These are phyloP conservation scores for Dryadomyces quercivorus DNA, from an alignment of 2,329 filamentous ascomycete species.

Conservation along the genomic window DNA sequence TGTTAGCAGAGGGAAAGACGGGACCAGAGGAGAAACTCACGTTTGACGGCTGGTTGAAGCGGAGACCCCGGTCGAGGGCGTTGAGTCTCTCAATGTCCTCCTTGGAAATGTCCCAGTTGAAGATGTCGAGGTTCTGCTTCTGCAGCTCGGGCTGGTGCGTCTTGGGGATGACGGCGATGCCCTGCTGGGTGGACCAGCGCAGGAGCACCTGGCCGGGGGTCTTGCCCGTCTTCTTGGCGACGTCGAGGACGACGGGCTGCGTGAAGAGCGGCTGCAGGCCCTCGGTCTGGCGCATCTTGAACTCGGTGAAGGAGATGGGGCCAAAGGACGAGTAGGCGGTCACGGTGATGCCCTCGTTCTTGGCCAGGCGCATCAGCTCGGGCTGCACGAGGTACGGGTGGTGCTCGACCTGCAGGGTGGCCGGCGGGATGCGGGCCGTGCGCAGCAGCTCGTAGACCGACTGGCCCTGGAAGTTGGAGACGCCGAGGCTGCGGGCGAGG, in stretches of 20 bases:
- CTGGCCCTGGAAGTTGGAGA: conserved; percentile 73
- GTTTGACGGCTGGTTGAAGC: conserved; percentile 46
- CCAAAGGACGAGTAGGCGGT: conserved; percentile 82
- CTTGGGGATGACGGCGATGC: conserved; percentile 68
- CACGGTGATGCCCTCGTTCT: conserved; percentile 57
- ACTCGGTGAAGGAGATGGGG: conserved; percentile 65
- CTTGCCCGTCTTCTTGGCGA: conserved; percentile 60
- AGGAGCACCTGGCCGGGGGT: conserved; percentile 71
- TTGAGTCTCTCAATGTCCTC: conserved; percentile 45
- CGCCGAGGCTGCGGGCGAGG: conserved; percentile 61
- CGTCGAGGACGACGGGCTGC: conserved; percentile 45
- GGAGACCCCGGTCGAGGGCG: conserved; percentile 37
- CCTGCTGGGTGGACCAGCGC: conserved; percentile 76
- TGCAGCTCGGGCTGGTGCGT: conserved; percentile 38
- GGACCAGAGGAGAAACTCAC: conserved; percentile 4
- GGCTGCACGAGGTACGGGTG: conserved; percentile 78
- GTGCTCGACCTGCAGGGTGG: conserved; percentile 78
- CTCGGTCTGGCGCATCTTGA: conserved; percentile 57
- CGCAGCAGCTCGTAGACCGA: conserved; percentile 68
- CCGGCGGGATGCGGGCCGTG: conserved; percentile 62
- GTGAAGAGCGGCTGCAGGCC: conserved; percentile 52
- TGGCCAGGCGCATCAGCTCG: conserved; percentile 56
- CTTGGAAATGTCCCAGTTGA: conserved; percentile 38
- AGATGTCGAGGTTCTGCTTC: conserved; percentile 43
- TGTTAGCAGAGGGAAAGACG: not conserved